Evolutionary conservation across 1,284 basidiomycete species (phyloP).

Genomic region (Sparassis latifolia): DNA sequence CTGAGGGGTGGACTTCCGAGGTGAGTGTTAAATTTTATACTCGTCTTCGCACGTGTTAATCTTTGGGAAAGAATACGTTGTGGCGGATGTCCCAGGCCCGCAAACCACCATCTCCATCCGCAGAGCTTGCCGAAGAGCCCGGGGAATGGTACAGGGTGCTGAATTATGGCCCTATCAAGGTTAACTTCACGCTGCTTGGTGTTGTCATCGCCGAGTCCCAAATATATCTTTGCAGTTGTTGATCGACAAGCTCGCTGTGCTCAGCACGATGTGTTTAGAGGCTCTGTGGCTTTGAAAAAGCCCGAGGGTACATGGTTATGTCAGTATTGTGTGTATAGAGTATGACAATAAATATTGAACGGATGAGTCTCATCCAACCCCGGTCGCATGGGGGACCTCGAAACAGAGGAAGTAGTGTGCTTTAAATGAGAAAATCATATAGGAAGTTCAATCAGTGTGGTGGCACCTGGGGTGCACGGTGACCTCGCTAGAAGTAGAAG

Average conservation of each 20-base stretch:
- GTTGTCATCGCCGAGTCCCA: constrained; percentile 71
- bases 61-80: constrained; percentile 40
- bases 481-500: too few species aligned
- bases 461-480: too few species aligned
- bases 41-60: constrained; percentile 1
- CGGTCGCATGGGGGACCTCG: too few species aligned
- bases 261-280: constrained; percentile 49
- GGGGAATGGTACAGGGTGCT: constrained; percentile 54
- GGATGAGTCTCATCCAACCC: too few species aligned
- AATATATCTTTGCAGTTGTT: constrained; percentile 78
- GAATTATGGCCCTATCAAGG: constrained; percentile 67
- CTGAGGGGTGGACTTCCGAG: constrained; percentile 49
- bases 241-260: constrained; percentile 46
- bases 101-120: constrained; percentile 31
- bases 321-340: too few species aligned
- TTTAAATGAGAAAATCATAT: too few species aligned
- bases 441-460: too few species aligned
- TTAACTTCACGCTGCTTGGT: constrained; percentile 70
- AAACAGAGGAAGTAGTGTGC: too few species aligned
- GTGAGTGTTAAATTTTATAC: constrained; percentile 24
- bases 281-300: too few species aligned
- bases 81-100: constrained; percentile 53
- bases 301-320: too few species aligned
- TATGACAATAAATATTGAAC: too few species aligned
- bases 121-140: constrained; percentile 53